These are phyloP conservation scores for Diaporthe velutina DNA, from an alignment of 2,329 filamentous ascomycete species.

Conservation along the genomic window DNA sequence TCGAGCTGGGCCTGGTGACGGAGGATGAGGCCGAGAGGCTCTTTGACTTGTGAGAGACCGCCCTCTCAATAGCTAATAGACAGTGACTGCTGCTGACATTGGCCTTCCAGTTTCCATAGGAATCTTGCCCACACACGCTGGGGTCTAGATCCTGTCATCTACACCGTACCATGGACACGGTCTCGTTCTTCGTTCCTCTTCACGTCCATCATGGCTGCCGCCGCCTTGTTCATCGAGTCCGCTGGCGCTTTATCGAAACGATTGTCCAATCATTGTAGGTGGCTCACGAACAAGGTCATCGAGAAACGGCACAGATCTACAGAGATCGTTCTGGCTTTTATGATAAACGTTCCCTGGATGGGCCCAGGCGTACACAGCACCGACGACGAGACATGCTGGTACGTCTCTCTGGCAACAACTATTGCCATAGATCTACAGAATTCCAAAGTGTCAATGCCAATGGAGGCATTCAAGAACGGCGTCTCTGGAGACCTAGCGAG, in stretches of 20 bases:
- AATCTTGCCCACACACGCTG: constrained; percentile 80
- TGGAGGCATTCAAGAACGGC: constrained; percentile 59
- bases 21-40: constrained; percentile 73
- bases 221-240: constrained; percentile 75
- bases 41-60: constrained; percentile 70
- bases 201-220: constrained; percentile 77
- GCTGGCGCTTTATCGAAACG: constrained; percentile 74
- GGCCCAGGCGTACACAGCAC: constrained; percentile 75
- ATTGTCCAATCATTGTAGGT: constrained; percentile 73
- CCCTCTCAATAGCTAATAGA: not conserved
- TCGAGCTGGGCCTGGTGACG: constrained; percentile 78
- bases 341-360: constrained; percentile 84
- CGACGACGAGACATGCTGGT: constrained; percentile 80
- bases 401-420: constrained; percentile 77
- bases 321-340: constrained; percentile 80
- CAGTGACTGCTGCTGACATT: not conserved
- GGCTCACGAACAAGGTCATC: constrained; percentile 73
- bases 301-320: constrained; percentile 74
- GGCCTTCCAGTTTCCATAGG: constrained; percentile 70
- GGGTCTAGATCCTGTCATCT: constrained; percentile 77
- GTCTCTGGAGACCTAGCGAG: constrained; percentile 65
- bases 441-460: constrained; percentile 76
- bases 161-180: constrained; percentile 75
- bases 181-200: constrained; percentile 78
- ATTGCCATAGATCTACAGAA: constrained; percentile 78